These are phyloP conservation scores for Boletus tomentosulus DNA, from an alignment of 768 basidiomycete genomes.

Conservation along the genomic window DNA sequence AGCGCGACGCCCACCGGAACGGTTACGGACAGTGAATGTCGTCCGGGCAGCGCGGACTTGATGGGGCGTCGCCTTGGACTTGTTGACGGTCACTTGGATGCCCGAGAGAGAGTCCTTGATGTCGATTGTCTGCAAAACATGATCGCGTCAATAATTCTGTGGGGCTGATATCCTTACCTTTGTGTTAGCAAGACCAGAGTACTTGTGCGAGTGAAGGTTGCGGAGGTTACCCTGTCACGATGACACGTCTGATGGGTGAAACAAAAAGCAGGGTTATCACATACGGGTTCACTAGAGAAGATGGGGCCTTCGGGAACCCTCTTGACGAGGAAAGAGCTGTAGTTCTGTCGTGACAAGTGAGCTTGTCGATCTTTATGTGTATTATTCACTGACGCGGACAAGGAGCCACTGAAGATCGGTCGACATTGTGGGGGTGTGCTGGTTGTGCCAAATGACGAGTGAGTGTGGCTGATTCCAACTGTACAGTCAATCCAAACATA, in stretches of 20 bases:
- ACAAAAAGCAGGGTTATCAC: conserved; percentile 25
- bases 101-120: conserved; percentile 52
- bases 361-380: not conserved
- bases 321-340: conserved; percentile 86
- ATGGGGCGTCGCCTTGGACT: conserved; percentile 51
- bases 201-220: conserved; percentile 89
- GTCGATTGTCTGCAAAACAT: conserved; percentile 53
- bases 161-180: conserved; percentile 45
- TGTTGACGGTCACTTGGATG: conserved; percentile 61
- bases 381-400: conserved; percentile 59
- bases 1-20: conserved; percentile 69
- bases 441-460: conserved; percentile 16
- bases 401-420: conserved; percentile 93
- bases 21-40: conserved; percentile 54
- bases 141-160: not conserved
- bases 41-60: conserved; percentile 48
- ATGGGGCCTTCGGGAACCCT: conserved; percentile 63
- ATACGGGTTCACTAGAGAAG: conserved; percentile 82
- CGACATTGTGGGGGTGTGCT: conserved; percentile 57
- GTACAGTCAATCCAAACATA: conserved; percentile 30
- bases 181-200: conserved; percentile 81
- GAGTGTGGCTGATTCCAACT: conserved; percentile 30
- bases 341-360: conserved; percentile 45
- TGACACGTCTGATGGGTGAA: conserved; percentile 3
- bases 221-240: conserved; percentile 70